phyloP scores from a whole-genome alignment of 2,329 filamentous ascomycete species.

The Ceratocystiopsis brevicomis region DNA sequence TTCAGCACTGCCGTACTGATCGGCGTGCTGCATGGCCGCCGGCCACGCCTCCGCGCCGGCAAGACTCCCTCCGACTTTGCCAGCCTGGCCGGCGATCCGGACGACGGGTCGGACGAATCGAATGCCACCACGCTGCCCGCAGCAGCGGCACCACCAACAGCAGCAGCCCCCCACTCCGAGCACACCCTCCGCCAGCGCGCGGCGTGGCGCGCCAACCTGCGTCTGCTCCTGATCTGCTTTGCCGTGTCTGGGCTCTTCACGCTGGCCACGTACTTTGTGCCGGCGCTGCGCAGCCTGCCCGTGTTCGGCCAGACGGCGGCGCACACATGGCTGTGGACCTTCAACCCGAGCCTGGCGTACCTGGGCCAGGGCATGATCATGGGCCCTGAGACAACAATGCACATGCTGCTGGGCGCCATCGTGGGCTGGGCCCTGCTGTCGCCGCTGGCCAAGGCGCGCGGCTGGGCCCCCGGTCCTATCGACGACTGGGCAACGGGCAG shows the following conservation, averaged over 20 bases:
- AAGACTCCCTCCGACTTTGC: constrained; percentile 12
- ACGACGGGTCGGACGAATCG: background rate
- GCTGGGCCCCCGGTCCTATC: constrained; percentile 79
- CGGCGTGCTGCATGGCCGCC: constrained; percentile 57
- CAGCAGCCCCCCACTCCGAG: constrained; percentile 3
- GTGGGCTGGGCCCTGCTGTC: constrained; percentile 84
- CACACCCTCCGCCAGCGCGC: constrained; percentile 17
- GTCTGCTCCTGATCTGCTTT: constrained; percentile 37
- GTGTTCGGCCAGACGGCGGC: constrained; percentile 63
- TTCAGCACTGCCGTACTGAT: constrained; percentile 93
- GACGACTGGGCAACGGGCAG: constrained; percentile 81
- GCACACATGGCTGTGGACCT: constrained; percentile 74
- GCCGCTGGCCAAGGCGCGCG: constrained; percentile 64
- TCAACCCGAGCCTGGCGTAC: constrained; percentile 95
- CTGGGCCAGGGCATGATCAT: constrained; percentile 97
- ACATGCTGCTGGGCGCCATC: constrained; percentile 83
- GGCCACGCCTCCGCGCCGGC: constrained; percentile 1
- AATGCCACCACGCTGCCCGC: no score
- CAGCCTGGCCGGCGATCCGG: constrained; percentile 10
- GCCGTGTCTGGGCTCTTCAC: constrained; percentile 48
- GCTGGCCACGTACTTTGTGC: constrained; percentile 75
- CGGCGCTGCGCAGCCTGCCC: constrained; percentile 66
- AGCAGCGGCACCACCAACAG: no score
- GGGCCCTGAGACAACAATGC: constrained; percentile 84
- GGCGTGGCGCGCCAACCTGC: constrained; percentile 28